Evolutionary conservation across 148 eudicot genomes (phyloP), one percentile per base, ranked within the genome.

Genomic region (Vaccinium myrtillus): DNA sequence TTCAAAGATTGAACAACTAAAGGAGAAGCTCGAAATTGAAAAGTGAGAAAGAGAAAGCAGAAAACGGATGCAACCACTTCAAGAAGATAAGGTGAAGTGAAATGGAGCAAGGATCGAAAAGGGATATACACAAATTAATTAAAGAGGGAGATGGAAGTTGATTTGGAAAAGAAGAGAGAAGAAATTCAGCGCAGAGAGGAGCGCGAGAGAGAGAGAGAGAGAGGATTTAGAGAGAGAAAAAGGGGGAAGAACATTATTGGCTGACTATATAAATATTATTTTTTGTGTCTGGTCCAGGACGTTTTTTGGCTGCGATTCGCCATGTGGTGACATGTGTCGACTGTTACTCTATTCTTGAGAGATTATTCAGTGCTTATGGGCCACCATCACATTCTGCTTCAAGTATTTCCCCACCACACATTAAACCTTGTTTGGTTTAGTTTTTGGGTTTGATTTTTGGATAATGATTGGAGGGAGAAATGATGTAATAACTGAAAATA

Each of bases 251-350:
- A 13, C 21, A 19, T 46, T 75, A 59, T 76, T 67, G 32, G 70
- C 69, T 79, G 39, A 27, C 18, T 49, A 63, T 39, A 69, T 4
- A 27, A 59, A 18, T 49, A 21, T 18, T 8, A 30, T 9, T 21
- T 4, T 67, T 16, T 49, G 46, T 85, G 53, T 14, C 11, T 49
- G 53, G 16, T 65, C 70, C 36, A 16, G 54, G n/a, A 55, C 51
- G 67, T 19, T 51, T 78, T 71, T 55, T 15, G 71, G 85, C 70
- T 54, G 51, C 79, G 78, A 11, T 7, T 53, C 46, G 75, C 56
- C n/a, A 18, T 14, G 65, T 51, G 78, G 46, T 69, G 89, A 81
- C 91, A 91, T 81, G 93, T 89, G 93, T 89, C 91, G 89, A 71
- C 51, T 79, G 84, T 27, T 27, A 27, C 74, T 69, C 74, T 69